Evolutionary conservation across 352 stramenopile species (phyloP).

Genomic region (Globisporangium polare): DNA sequence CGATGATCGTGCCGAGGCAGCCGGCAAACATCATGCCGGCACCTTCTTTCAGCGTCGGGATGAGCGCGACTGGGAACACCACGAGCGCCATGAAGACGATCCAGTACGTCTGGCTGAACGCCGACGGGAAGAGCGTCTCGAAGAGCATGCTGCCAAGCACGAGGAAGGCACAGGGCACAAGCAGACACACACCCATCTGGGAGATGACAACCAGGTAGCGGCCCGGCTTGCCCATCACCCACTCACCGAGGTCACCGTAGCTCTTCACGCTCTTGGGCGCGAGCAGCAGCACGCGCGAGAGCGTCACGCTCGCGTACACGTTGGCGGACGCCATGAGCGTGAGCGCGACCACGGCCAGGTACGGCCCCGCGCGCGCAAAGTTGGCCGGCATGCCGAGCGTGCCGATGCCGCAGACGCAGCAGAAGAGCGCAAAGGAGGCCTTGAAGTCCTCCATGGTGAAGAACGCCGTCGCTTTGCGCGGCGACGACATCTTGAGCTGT

Average conservation of each 20-base stretch:
- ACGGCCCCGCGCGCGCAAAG: constrained; percentile 40
- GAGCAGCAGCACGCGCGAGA: constrained; percentile 41
- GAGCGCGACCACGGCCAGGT: constrained; percentile 34
- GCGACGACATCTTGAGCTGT: background rate
- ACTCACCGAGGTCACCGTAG: constrained; percentile 44
- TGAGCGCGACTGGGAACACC: constrained; percentile 32
- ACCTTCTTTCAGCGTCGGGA: constrained; percentile 45
- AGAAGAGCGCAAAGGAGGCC: constrained; percentile 40
- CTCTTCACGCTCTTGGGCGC: constrained; percentile 38
- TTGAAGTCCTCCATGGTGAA: constrained; percentile 21
- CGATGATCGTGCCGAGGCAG: constrained; percentile 38
- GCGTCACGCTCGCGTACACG: constrained; percentile 35
- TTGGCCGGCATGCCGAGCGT: constrained; percentile 57
- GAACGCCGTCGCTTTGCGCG: constrained; percentile 6
- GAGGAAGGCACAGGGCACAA: constrained; percentile 45
- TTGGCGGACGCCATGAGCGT: constrained; percentile 50
- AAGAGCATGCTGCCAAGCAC: constrained; percentile 46
- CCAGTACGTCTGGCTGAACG: constrained; percentile 40
- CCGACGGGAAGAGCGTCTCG: constrained; percentile 43
- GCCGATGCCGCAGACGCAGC: constrained; percentile 56
- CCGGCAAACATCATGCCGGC: constrained; percentile 31
- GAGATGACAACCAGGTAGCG: constrained; percentile 37
- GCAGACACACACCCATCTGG: constrained; percentile 39
- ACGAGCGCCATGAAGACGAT: constrained; percentile 40
- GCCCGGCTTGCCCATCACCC: constrained; percentile 35